Evolutionary conservation across 2,329 filamentous ascomycete species (phyloP), one percentile per base, ranked within the genome.

Genomic region (Colletotrichum horii): DNA sequence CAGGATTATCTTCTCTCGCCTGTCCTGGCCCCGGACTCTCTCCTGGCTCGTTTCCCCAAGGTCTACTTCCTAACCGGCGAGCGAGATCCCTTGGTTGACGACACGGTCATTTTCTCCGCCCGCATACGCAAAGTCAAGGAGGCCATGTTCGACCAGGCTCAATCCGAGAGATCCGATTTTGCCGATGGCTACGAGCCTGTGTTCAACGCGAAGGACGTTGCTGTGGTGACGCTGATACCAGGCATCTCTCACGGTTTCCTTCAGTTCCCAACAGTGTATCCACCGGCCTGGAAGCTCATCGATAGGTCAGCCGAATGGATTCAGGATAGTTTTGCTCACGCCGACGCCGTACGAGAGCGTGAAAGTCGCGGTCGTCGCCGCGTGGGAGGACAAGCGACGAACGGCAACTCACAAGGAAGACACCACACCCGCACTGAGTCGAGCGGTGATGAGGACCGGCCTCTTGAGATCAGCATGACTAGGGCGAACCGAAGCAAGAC

Each of bases 31-130:
- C 97, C 97, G 0, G 96, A 98, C 78, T 88, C 91, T 1, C 88
- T 98, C 0, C 90, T 99, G 0, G 92, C 93, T 16, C 90, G 91
- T n/a, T 98, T 99, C 79, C 97, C 97, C 2, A 98, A 97, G 83
- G 97, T 94, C 0, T 98, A 96, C 83, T 96, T 99, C 80, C 87
- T 98, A 68, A 98, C 97, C 0, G 97, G 97, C 66, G 97, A 99
- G 85, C 93, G 96, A 34, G 97, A 99, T 82, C 97, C 97, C 0
- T 87, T 99, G 0, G 97, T 98, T 0, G 97, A 99, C 81, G 97
- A 99, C 83, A 99, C 97, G 0, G 95, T 98, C 64, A 96, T 99
- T 77, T 98, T 99, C 81, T 96, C 97, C 0, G 97, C 96, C 0
- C 89, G 96, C 1, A 84, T 99, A n/a, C 90, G 96, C 8, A 92